These are phyloP conservation scores for Areca catechu DNA, from an alignment of 176 grass and related monocot genomes.

Conservation along the genomic window DNA sequence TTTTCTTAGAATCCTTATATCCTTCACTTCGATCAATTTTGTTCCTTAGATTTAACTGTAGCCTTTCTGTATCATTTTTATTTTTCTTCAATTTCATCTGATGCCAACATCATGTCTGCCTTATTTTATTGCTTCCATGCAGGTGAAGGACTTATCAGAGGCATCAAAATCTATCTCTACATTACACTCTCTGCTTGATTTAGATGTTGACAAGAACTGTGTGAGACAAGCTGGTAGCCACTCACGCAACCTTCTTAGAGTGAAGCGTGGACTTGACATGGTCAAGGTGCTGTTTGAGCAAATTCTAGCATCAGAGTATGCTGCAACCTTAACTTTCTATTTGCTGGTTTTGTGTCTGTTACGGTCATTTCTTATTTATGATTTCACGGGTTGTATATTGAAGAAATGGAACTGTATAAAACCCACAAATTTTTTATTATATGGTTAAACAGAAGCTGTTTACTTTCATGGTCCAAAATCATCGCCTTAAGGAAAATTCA, in stretches of 20 bases:
- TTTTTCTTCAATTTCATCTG: background rate
- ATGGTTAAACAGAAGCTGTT: too few relatives aligned
- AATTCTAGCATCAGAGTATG: conserved; percentile 67
- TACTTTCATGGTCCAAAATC: too few relatives aligned
- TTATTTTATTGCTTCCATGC: conserved; percentile 10
- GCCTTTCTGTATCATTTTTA: too few relatives aligned
- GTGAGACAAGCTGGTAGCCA: conserved; percentile 54
- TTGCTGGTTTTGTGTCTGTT: background rate
- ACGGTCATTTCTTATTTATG: too few relatives aligned
- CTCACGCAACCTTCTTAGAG: conserved; percentile 77
- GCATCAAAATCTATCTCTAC: conserved; percentile 73
- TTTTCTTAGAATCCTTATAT: too few relatives aligned
- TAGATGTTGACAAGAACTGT: conserved; percentile 51
- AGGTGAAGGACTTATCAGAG: conserved; percentile 71
- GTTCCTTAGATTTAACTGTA: too few relatives aligned
- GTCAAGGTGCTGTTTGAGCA: conserved; percentile 86
- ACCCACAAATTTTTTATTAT: too few relatives aligned
- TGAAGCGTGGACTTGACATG: conserved; percentile 82
- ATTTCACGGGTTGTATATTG: too few relatives aligned
- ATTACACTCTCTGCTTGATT: conserved; percentile 61
- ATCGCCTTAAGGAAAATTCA: too few relatives aligned
- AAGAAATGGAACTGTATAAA: too few relatives aligned
- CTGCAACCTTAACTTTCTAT: background rate
- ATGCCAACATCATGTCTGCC: background rate
- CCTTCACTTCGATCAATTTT: too few relatives aligned